Conservation (phyloP, 176 grass and related monocot species). For the Phoenix roebelenii region DNA sequence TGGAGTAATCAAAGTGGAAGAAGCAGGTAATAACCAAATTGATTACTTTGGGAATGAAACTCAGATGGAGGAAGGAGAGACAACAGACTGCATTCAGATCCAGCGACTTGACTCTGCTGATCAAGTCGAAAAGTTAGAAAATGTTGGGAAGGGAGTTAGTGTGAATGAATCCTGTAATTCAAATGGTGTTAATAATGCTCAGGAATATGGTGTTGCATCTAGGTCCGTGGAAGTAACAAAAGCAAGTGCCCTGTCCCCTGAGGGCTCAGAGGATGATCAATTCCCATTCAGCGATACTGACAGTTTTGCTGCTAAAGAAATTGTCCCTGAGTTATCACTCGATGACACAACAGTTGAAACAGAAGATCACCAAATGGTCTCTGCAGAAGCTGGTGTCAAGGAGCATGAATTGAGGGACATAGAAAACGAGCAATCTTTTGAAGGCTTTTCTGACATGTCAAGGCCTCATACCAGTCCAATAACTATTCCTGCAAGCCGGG, state of each 20-base stretch:
- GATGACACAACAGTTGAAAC: slow-evolving; percentile 15
- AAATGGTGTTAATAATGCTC: slow-evolving; percentile 11
- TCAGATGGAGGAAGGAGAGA: slow-evolving; percentile 8
- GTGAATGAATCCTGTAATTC: slow-evolving; percentile 8
- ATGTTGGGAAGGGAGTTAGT: slow-evolving; percentile 11
- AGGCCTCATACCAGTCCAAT: slow-evolving; percentile 42
- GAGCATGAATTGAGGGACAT: slow-evolving; percentile 18
- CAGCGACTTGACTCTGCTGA: slow-evolving; percentile 7
- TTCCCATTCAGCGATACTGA: slow-evolving; percentile 66
- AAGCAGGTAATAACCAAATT: slow-evolving; percentile 19
- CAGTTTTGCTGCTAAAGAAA: slow-evolving; percentile 40
- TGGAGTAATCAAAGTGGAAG: slow-evolving; percentile 24
- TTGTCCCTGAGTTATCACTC: slow-evolving; percentile 13
- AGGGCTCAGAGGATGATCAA: slow-evolving; percentile 57
- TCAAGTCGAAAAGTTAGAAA: slow-evolving; percentile 8
- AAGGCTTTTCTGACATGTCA: slow-evolving; percentile 26
- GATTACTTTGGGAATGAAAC: slow-evolving; percentile 26
- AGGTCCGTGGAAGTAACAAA: slow-evolving; percentile 23
- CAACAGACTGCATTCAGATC: slow-evolving; percentile 4
- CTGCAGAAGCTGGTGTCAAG: slow-evolving; percentile 28
- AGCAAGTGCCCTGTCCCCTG: slow-evolving; percentile 23
- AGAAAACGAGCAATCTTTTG: slow-evolving; percentile 11
- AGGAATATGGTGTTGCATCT: slow-evolving; percentile 7
- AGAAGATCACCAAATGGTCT: slow-evolving; percentile 18
- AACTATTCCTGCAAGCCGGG: slow-evolving; percentile 37